Base-by-base conservation (phyloP, 768 basidiomycete species). In the Termitomyces eurrhizus region DNA sequence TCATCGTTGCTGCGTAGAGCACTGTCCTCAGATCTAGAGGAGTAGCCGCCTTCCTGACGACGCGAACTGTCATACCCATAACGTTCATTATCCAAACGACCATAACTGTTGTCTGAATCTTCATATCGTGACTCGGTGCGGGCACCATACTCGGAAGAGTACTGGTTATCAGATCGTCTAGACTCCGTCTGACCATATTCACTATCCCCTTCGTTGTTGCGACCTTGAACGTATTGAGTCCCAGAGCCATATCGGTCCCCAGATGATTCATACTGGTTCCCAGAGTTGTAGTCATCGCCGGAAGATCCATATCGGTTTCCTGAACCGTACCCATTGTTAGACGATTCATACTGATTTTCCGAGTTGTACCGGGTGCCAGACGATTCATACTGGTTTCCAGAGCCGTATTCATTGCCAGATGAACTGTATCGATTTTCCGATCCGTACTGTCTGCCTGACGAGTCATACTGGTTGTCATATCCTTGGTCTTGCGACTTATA, bases 221-320 rank as follows among this genome's bases (percentile, higher is more conserved):
- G 53, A n/a, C 18, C 39, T 54, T 14, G 53, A 12, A 5, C 41
- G 7, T 32, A 54, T 41, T 60, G 52, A 42, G n/a, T 41, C 24
- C 55, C 59, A 32, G 62, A 56, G 42, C 29, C 46, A 48, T 58
- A 37, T 33, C 24, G 24, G 37, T 63, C 21, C 14, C 52, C 51
- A 32, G 62, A 63, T 8, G 52, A 54, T 44, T 13, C 41, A 33
- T 52, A 32, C n/a, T 52, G 32, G 32, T 49, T 48, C 16, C 33
- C 41, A 9, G 58, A 42, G 26, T 11, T 33, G 51, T 59, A 33
- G 12, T 6, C 35, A 26, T 57, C 55, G 29, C 33, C 33, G 9
- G 60, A 62, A 21, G 59, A 56, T 44, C 50, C 37, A 21, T 62
- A 51, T 29, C 57, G 55, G 32, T 60, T 57, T 41, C 48, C 61